Percentiles rank a stretch among this genome's conserved stretches.
These are phyloP conservation scores for Suillus paluster DNA, from an alignment of 768 basidiomycete genomes.

Conservation along the genomic window DNA sequence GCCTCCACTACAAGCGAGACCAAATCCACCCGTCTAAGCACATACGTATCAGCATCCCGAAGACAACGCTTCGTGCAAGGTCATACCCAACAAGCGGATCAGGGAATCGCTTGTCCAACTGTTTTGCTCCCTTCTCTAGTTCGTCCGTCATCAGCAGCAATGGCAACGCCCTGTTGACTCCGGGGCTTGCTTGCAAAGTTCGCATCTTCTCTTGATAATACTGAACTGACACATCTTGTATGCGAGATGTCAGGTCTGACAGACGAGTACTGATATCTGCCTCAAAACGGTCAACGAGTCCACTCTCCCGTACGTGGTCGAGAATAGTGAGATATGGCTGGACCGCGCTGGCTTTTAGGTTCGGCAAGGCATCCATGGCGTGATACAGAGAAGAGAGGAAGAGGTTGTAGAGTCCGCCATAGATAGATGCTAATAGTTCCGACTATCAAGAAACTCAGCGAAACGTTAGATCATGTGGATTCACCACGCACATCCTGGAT, in stretches of 20 bases:
- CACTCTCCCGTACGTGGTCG: constrained; percentile 71
- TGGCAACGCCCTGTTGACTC: constrained; percentile 82
- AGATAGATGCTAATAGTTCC: constrained; percentile 70
- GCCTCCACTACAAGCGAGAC: constrained; percentile 76
- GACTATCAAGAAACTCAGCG: constrained; percentile 42
- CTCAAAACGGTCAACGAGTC: constrained; percentile 72
- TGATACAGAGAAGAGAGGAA: constrained; percentile 88
- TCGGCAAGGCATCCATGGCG: constrained; percentile 75
- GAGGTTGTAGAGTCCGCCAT: constrained; percentile 80
- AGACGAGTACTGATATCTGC: constrained; percentile 73
- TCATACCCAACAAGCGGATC: constrained; percentile 80
- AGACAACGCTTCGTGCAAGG: not conserved
- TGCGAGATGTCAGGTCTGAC: constrained; percentile 66
- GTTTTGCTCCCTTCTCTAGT: constrained; percentile 84
- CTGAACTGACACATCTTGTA: constrained; percentile 60
- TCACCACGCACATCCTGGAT: constrained; percentile 70
- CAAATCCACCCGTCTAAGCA: constrained; percentile 66
- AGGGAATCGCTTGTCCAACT: constrained; percentile 85
- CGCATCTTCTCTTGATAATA: constrained; percentile 67
- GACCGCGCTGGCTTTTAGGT: constrained; percentile 72
- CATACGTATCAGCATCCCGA: constrained; percentile 6
- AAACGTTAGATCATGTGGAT: constrained; percentile 11
- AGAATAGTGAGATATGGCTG: constrained; percentile 67
- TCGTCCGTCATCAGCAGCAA: constrained; percentile 86
- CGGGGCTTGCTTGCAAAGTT: constrained; percentile 68